Conservation (phyloP, 2,329 filamentous ascomycete species). For the Fusarium continuum region DNA sequence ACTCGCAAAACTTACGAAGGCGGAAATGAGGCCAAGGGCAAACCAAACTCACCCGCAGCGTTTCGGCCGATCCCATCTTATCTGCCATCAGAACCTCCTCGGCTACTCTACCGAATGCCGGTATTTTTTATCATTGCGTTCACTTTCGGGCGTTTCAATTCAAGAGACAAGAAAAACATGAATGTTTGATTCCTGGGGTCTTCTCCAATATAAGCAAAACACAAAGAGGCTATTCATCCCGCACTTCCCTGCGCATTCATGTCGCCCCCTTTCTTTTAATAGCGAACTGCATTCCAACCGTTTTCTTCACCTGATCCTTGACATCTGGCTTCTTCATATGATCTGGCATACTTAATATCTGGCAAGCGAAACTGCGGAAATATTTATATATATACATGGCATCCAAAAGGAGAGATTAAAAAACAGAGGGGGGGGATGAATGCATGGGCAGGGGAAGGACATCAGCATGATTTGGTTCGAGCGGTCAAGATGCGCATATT, state of each 20-base stretch:
- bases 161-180: constrained; percentile 13
- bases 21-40: not conserved
- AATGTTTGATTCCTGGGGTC: constrained; percentile 10
- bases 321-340: not conserved
- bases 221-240: not conserved
- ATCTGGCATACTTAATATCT: constrained; percentile 6
- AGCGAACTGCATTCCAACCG: not conserved
- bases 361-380: constrained; percentile 10
- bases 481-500: constrained; percentile 19
- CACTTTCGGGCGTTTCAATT: constrained; percentile 12
- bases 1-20: not conserved
- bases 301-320: not conserved
- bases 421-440: not conserved
- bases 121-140: constrained; percentile 10
- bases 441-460: not conserved
- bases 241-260: not conserved
- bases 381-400: constrained; percentile 9
- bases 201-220: not conserved
- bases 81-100: constrained; percentile 3
- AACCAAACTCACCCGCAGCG: not conserved
- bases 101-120: not conserved
- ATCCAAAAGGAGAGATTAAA: constrained; percentile 15
- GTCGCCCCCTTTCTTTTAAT: constrained; percentile 3
- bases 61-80: constrained; percentile 5
- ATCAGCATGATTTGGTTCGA: constrained; percentile 22